A percentile compares a stretch with the other conserved stretches of the same genome.
Evolutionary conservation across 257 asterid species (phyloP).

Genomic region (Solanum sejunctum): DNA sequence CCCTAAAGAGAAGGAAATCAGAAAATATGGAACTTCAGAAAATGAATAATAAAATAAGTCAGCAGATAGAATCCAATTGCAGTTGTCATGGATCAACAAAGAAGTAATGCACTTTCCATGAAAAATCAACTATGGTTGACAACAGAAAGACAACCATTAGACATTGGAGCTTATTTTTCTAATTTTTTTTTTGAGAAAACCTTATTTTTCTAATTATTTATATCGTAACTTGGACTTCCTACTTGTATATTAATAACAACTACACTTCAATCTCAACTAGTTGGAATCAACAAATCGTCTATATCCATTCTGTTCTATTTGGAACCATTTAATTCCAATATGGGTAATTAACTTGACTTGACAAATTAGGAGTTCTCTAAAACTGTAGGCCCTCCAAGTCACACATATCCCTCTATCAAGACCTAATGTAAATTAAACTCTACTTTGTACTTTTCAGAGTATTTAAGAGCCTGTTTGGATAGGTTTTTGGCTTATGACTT

Average conservation of each 20-base stretch:
- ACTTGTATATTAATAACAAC: not conserved
- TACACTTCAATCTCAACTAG: not conserved
- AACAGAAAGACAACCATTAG: not conserved
- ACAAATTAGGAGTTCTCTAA: not conserved
- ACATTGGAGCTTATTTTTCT: not conserved
- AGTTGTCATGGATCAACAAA: not conserved
- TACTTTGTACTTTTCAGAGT: not conserved
- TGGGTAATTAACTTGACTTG: not conserved
- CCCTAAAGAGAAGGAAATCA: constrained; percentile 28
- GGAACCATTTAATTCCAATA: not conserved
- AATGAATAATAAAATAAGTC: not conserved
- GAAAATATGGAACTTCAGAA: not conserved
- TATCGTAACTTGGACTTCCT: not conserved
- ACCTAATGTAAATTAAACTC: not conserved
- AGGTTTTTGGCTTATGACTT: too few relatives aligned
- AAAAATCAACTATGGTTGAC: not conserved
- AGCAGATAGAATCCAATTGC: not conserved
- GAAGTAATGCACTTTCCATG: not conserved
- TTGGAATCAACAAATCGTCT: not conserved
- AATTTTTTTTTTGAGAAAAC: not conserved
- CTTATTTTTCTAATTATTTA: not conserved
- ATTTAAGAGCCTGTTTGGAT: not conserved
- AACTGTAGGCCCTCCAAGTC: not conserved
- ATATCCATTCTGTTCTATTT: not conserved
- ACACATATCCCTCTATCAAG: not conserved